Base-by-base conservation (phyloP, 768 basidiomycete genomes). In the Trametes punicea region DNA sequence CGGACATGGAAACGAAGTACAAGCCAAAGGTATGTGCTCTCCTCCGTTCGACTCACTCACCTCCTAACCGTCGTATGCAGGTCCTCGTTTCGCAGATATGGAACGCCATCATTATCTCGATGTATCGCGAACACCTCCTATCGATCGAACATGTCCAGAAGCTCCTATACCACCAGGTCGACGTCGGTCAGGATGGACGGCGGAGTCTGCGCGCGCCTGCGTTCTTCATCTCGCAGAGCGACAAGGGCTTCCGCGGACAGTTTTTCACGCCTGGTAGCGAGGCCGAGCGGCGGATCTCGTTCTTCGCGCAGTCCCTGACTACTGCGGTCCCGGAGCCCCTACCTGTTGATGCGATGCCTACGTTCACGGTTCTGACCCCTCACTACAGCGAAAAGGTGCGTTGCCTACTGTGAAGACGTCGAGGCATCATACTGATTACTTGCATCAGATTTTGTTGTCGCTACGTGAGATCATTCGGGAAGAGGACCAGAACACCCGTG, bases 91-190 rank as follows among this genome's bases (percentile, higher is more conserved):
- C 95, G 15, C 97, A 98, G 73, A 95, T 99, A 52, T 98, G 97
- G 97, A 99, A 99, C 69, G 97, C 97, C 21, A 87, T 99, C 74
- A 97, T 99, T 74, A 98, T 99, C 63, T 98, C 96, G 13, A 99
- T 99, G 97, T 99, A 98, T 73, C 87, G 97, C 67, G 97, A 99
- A 71, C 97, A 98, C 69, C 72, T 99, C n/a, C 77, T 98, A 31
- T 98, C 95, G 45, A 99, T 99, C 67, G 94, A 98, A 64, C 97
- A 99, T 65, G 96, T 99, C 38, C 97, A 99, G 75, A 97, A 96
- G 70, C 75, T 98, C 10, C 83, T 98, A 8, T 98, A 99, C 64
- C 97, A 98, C 71, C 97, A 99, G 69, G 90, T 98, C 27, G 93
- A 96, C 62, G 78, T 82, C 3, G 85, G 83, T 30, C 76, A 78